Evolutionary conservation across 805 yeast species (phyloP).

Genomic region (Pichia nakasei): DNA sequence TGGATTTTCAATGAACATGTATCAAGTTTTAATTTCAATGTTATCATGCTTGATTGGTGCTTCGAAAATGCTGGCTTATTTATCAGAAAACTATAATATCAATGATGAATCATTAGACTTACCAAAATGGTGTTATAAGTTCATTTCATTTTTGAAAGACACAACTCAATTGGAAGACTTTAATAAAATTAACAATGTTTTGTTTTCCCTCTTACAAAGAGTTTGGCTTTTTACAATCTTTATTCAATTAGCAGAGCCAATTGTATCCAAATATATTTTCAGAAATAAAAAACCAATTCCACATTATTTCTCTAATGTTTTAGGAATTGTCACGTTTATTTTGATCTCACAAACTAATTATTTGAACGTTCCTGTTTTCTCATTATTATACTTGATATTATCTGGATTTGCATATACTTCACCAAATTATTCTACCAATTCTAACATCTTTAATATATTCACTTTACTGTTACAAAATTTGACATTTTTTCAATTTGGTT

Average conservation of each 20-base stretch:
- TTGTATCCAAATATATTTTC: not conserved
- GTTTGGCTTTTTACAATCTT: slow-evolving; percentile 14
- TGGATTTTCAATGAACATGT: not conserved
- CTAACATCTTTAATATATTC: slow-evolving; percentile 23
- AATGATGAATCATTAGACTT: slow-evolving; percentile 6
- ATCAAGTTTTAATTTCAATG: slow-evolving; percentile 26
- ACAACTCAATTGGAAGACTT: slow-evolving; percentile 24
- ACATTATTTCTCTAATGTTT: slow-evolving; percentile 28
- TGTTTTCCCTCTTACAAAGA: slow-evolving; percentile 18
- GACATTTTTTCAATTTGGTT: slow-evolving; percentile 80
- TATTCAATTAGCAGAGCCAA: slow-evolving; percentile 15
- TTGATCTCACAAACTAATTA: slow-evolving; percentile 48
- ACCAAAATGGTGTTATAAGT: slow-evolving; percentile 19
- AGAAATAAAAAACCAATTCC: not conserved
- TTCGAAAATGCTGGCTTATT: slow-evolving; percentile 21
- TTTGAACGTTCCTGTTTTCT: slow-evolving; percentile 45
- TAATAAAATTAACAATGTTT: slow-evolving; percentile 18
- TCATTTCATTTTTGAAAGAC: slow-evolving; percentile 25
- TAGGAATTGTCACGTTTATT: slow-evolving; percentile 31
- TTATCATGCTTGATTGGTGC: slow-evolving; percentile 27
- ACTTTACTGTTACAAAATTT: slow-evolving; percentile 58
- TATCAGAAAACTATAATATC: slow-evolving; percentile 22
- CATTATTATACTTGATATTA: slow-evolving; percentile 27
- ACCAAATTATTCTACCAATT: slow-evolving; percentile 7
- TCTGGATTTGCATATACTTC: slow-evolving; percentile 12